Percentiles rank a stretch among this genome's conserved stretches.
Evolutionary conservation across 1,284 basidiomycete genomes (phyloP).

Genomic region (Heterobasidion annosum): DNA sequence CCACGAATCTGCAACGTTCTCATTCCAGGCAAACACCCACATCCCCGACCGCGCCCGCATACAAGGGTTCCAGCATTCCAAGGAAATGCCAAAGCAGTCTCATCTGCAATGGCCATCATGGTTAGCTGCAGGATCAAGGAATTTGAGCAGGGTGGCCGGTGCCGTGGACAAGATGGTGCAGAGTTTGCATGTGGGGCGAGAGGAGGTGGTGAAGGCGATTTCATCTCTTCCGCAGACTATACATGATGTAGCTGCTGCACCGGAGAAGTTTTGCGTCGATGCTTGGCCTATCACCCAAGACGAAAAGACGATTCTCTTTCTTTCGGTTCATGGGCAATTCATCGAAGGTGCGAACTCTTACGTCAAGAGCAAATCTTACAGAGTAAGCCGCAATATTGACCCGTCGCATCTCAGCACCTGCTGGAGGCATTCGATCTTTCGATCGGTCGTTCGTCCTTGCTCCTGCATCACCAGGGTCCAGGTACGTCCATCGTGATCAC

Average conservation of each 20-base stretch:
- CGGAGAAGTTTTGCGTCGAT: constrained; percentile 86
- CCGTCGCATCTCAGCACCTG: constrained; percentile 30
- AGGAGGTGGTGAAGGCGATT: constrained; percentile 57
- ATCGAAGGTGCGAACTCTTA: constrained; percentile 60
- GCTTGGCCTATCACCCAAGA: constrained; percentile 72
- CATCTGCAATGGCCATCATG: constrained; percentile 71
- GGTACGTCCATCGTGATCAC: constrained; percentile 39
- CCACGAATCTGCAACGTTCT: constrained; percentile 80
- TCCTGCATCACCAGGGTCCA: constrained; percentile 71
- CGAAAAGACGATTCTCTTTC: constrained; percentile 57
- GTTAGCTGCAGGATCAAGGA: constrained; percentile 57
- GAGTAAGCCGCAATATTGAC: constrained; percentile 2
- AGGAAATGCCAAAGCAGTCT: constrained; percentile 71
- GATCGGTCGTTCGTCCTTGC: constrained; percentile 87
- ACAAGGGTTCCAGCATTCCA: constrained; percentile 51
- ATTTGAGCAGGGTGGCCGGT: constrained; percentile 60
- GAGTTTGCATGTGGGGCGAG: constrained; percentile 68
- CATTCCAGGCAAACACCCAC: constrained; percentile 75
- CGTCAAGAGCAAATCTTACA: background rate
- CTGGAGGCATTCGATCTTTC: constrained; percentile 80
- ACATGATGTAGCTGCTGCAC: constrained; percentile 67
- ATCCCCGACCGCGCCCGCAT: constrained; percentile 68
- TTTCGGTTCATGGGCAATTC: constrained; percentile 89
- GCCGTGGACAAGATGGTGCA: constrained; percentile 55
- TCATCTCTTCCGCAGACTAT: constrained; percentile 65